Evolutionary conservation across 208 protist species (phyloP).

Genomic region (Trypanosoma vivax): DNA sequence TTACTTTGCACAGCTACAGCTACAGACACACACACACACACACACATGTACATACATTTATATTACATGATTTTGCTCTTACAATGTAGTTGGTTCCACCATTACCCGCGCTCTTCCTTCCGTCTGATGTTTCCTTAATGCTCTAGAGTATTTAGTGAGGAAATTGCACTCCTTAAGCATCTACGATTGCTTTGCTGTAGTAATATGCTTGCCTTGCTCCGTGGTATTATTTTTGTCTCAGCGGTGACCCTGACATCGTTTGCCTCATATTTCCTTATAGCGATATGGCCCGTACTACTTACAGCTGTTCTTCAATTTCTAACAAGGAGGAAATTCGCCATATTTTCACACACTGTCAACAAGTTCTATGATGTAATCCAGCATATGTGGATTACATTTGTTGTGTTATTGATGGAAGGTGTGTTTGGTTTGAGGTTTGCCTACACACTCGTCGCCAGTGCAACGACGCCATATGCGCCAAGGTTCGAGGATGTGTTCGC

Average conservation of each 20-base stretch:
- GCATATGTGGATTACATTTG: constrained; percentile 34
- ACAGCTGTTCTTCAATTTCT: constrained; percentile 26
- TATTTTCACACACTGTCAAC: constrained; percentile 22
- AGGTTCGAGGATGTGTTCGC: constrained; percentile 9
- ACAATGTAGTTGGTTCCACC: too few relatives aligned
- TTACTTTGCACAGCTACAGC: constrained; percentile 9
- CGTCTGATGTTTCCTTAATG: too few relatives aligned
- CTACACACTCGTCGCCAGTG: constrained; percentile 60
- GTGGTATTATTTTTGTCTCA: constrained; percentile 15
- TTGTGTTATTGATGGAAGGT: constrained; percentile 43
- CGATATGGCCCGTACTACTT: constrained; percentile 17
- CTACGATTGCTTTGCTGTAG: background rate
- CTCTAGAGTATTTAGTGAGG: too few relatives aligned
- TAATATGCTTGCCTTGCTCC: background rate
- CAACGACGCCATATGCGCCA: background rate
- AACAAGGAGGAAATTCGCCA: constrained; percentile 11
- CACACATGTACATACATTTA: constrained; percentile 18
- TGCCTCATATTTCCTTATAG: constrained; percentile 15
- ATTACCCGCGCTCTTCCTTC: constrained; percentile 9
- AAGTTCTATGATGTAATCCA: constrained; percentile 27
- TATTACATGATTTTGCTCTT: constrained; percentile 9
- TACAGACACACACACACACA: background rate
- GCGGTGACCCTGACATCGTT: constrained; percentile 15
- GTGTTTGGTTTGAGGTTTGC: constrained; percentile 42
- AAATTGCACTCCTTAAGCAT: too few relatives aligned